These are phyloP conservation scores for Tolypocladium nubicola DNA, from an alignment of 2,329 filamentous ascomycete genomes.

Conservation along the genomic window DNA sequence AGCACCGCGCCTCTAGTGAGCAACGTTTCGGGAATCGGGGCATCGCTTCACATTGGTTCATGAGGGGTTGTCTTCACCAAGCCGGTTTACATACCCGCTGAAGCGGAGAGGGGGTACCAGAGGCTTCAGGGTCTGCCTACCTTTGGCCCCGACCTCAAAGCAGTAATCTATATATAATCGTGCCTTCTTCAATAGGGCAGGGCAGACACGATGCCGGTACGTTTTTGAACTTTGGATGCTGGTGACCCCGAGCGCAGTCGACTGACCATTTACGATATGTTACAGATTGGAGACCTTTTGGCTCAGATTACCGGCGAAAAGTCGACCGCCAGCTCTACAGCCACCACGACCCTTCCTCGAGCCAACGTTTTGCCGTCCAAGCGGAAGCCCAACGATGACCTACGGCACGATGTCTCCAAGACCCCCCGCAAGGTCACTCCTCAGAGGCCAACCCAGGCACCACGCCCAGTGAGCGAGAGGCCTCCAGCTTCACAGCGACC, in stretches of 20 bases:
- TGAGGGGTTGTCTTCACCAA: not conserved
- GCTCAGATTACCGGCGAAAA: slow-evolving; percentile 51
- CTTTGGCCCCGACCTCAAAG: not conserved
- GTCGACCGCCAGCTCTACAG: slow-evolving; percentile 23
- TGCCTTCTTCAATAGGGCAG: not conserved
- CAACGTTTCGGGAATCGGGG: not conserved
- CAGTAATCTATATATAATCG: not conserved
- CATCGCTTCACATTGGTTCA: not conserved
- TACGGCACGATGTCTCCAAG: slow-evolving; percentile 30
- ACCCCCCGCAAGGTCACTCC: slow-evolving; percentile 20
- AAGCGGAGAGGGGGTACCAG: not conserved
- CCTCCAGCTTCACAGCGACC: not conserved
- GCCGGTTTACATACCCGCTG: not conserved
- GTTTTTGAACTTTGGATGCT: not conserved
- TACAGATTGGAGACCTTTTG: slow-evolving; percentile 23
- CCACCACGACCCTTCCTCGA: slow-evolving; percentile 18
- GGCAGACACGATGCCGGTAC: slow-evolving; percentile 4
- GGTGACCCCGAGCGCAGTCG: not conserved
- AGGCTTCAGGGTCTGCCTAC: not conserved
- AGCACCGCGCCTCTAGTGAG: too few species aligned
- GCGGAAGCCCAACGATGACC: slow-evolving; percentile 46
- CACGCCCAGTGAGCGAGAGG: not conserved
- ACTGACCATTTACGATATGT: not conserved
- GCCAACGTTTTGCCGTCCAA: slow-evolving; percentile 28
- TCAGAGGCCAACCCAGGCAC: slow-evolving; percentile 3